Percentiles rank a stretch among this genome's conserved stretches.
Evolutionary conservation across 192 early-diverging fungal species (phyloP).

Genomic region (Coemansia brasiliensis): DNA sequence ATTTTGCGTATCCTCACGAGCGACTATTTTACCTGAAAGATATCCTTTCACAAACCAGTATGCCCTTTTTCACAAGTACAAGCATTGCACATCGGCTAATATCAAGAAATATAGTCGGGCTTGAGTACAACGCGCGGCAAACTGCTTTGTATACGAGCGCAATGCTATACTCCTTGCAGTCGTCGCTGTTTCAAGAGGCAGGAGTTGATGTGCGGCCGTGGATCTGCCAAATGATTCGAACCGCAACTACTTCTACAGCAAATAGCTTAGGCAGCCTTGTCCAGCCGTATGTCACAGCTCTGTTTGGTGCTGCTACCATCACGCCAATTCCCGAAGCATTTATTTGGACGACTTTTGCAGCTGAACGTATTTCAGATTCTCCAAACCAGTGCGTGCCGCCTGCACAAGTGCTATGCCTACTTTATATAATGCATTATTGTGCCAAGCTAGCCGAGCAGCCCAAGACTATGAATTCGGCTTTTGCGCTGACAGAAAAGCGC

Average conservation of each 20-base stretch:
- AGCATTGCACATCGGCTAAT: conserved; percentile 26
- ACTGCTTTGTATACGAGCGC: conserved; percentile 18
- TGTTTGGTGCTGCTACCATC: conserved; percentile 31
- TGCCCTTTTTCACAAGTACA: conserved; percentile 10
- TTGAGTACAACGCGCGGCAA: background rate
- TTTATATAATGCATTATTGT: conserved; percentile 50
- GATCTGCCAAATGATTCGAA: conserved; percentile 23
- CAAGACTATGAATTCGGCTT: background rate
- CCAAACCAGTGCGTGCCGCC: conserved; percentile 14
- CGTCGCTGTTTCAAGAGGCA: conserved; percentile 34
- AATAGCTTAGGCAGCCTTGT: conserved; percentile 22
- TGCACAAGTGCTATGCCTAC: conserved; percentile 28
- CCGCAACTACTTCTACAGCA: conserved; percentile 12
- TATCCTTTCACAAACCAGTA: conserved; percentile 12
- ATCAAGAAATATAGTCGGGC: background rate
- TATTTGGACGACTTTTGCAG: conserved; percentile 32
- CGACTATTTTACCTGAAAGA: conserved; percentile 46
- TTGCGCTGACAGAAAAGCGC: conserved; percentile 9
- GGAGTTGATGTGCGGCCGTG: conserved; percentile 49
- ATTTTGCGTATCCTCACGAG: conserved; percentile 44
- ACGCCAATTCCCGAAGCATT: conserved; percentile 43
- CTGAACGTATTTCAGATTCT: conserved; percentile 10
- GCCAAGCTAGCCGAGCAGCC: conserved; percentile 30
- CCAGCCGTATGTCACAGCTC: conserved; percentile 37
- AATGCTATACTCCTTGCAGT: conserved; percentile 29